Evolutionary conservation across 495 filamentous ascomycete genomes (phyloP).

Genomic region (Penicillium antarcticum): DNA sequence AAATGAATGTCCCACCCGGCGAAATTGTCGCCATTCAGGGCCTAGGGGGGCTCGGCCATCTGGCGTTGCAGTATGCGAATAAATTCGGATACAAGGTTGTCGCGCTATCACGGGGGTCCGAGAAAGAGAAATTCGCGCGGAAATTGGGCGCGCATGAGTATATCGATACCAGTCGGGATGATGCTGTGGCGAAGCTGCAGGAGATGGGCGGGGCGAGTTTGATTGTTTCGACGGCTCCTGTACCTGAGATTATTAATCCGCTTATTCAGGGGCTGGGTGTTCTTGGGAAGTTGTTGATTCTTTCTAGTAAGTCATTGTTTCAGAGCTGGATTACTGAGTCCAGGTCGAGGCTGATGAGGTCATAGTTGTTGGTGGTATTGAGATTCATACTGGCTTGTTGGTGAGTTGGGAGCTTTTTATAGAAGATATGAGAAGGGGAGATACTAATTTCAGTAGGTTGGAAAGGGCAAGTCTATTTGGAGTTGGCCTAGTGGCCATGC

Average conservation of each 20-base stretch:
- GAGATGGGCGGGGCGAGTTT: slow-evolving; percentile 59
- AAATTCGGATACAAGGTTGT: slow-evolving; percentile 65
- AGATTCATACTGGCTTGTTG: slow-evolving; percentile 16
- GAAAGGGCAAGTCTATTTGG: slow-evolving; percentile 47
- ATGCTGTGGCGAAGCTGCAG: slow-evolving; percentile 48
- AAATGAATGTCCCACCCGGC: slow-evolving; percentile 54
- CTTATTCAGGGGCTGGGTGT: slow-evolving; percentile 54
- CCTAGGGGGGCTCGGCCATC: slow-evolving; percentile 64
- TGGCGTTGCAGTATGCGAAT: slow-evolving; percentile 63
- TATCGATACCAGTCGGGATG: slow-evolving; percentile 56
- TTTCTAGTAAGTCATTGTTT: too few species aligned
- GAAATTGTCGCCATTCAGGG: slow-evolving; percentile 62
- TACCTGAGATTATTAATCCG: slow-evolving; percentile 48
- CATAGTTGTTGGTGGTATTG: slow-evolving; percentile 18
- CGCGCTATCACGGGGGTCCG: slow-evolving; percentile 53
- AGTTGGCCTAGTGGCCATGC: slow-evolving; percentile 62
- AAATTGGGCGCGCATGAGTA: slow-evolving; percentile 67
- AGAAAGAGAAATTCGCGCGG: slow-evolving; percentile 57
- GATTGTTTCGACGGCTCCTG: slow-evolving; percentile 63
- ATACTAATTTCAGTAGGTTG: too few species aligned
- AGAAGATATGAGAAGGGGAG: too few species aligned
- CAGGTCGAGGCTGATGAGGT: background rate
- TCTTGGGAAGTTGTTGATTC: slow-evolving; percentile 56
- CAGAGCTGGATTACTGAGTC: background rate
- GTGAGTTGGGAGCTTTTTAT: slow-evolving; percentile 13